Conservation (phyloP, 805 yeast species). For the Ogataea sp. region DNA sequence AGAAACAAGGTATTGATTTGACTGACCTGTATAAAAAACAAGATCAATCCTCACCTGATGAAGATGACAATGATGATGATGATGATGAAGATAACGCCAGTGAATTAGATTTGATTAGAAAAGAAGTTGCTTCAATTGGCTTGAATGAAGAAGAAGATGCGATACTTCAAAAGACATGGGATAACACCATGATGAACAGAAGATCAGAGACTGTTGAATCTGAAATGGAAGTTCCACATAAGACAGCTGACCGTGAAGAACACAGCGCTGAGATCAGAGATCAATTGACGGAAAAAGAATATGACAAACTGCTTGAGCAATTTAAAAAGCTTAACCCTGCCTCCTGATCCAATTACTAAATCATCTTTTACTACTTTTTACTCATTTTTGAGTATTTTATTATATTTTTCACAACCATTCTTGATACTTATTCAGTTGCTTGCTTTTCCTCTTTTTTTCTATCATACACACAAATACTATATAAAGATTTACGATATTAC, state of each 20-base stretch:
- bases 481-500: too few relatives aligned
- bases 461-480: too few relatives aligned
- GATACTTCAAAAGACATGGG: not conserved
- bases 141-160: too few relatives aligned
- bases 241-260: not conserved
- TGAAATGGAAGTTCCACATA: not conserved
- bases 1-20: conserved; percentile 32
- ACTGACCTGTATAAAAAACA: conserved; percentile 21
- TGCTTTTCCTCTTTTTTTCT: too few relatives aligned
- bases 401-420: too few relatives aligned
- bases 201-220: not conserved
- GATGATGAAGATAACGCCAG: too few relatives aligned
- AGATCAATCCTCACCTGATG: not conserved
- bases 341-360: too few relatives aligned
- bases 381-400: too few relatives aligned
- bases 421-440: too few relatives aligned
- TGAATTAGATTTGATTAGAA: not conserved
- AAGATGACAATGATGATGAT: not conserved
- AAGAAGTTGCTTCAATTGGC: not conserved
- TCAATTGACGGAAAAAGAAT: not conserved
- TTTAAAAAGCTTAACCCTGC: not conserved
- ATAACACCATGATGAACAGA: not conserved
- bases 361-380: too few relatives aligned
- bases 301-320: not conserved
- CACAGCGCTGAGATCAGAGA: not conserved